phyloP scores from a whole-genome alignment of 2,329 filamentous ascomycete species.

The Cytospora schulzeri region DNA sequence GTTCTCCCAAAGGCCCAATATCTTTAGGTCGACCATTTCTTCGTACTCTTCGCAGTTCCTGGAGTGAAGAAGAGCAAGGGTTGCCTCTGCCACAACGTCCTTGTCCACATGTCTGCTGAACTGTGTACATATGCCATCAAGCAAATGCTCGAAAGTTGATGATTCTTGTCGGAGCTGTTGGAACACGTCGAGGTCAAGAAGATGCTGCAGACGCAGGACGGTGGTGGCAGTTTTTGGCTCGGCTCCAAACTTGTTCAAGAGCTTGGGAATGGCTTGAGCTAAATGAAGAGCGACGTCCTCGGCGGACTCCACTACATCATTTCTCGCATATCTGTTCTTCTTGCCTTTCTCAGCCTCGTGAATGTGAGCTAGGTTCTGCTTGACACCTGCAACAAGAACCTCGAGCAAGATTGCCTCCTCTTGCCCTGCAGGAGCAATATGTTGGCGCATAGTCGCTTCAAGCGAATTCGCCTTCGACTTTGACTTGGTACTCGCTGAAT shows the following conservation, averaged over 20 bases:
- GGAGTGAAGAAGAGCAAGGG: slow-evolving; percentile 79
- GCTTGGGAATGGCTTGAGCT: slow-evolving; percentile 75
- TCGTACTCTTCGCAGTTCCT: slow-evolving; percentile 85
- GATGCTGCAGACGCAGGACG: slow-evolving; percentile 82
- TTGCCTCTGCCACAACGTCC: slow-evolving; percentile 81
- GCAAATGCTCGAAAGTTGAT: slow-evolving; percentile 73
- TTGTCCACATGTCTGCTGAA: slow-evolving; percentile 92
- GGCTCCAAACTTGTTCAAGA: slow-evolving; percentile 93
- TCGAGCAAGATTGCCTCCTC: slow-evolving; percentile 89
- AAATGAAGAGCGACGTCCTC: slow-evolving; percentile 79
- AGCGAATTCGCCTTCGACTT: slow-evolving; percentile 40
- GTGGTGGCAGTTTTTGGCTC: slow-evolving; percentile 81
- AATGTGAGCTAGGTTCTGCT: slow-evolving; percentile 67
- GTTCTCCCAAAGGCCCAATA: slow-evolving; percentile 85
- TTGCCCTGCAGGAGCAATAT: slow-evolving; percentile 70
- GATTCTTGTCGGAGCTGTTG: slow-evolving; percentile 86
- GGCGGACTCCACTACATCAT: slow-evolving; percentile 69
- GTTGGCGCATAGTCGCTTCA: slow-evolving; percentile 66
- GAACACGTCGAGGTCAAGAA: slow-evolving; percentile 84
- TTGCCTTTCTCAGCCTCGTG: slow-evolving; percentile 65
- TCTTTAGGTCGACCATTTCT: slow-evolving; percentile 78
- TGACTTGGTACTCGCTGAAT: slow-evolving; percentile 64
- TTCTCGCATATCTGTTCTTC: slow-evolving; percentile 57
- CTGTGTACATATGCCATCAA: slow-evolving; percentile 92
- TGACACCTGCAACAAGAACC: slow-evolving; percentile 81